phyloP scores from a whole-genome alignment of 1,284 basidiomycete species.

The Cryptococcus jaspeensis region DNA sequence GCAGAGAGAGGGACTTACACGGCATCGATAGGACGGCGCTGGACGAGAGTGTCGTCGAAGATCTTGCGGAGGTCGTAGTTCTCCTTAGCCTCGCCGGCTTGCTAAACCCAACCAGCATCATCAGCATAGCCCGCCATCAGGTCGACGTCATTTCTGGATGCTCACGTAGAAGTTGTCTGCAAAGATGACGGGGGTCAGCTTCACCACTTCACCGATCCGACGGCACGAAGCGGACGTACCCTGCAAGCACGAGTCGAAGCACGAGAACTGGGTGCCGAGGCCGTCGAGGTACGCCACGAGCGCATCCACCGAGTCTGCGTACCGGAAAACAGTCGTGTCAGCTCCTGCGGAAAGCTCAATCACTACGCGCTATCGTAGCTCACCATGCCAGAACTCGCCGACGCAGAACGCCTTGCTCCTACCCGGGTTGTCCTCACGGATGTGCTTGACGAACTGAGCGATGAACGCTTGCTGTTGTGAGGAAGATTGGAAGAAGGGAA shows the following conservation, averaged over 20 bases:
- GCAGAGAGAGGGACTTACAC: conserved; percentile 49
- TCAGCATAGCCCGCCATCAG: neutral
- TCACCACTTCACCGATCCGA: neutral
- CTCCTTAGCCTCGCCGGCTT: conserved; percentile 55
- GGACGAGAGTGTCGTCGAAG: conserved; percentile 59
- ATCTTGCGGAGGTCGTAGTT: conserved; percentile 58
- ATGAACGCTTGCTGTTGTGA: conserved; percentile 53
- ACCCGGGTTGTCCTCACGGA: conserved; percentile 52
- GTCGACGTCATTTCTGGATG: neutral
- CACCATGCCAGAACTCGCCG: conserved; percentile 58
- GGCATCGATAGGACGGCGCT: conserved; percentile 58
- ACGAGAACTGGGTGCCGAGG: conserved; percentile 57
- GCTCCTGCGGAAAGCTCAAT: too few relatives aligned
- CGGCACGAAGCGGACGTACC: conserved; percentile 16
- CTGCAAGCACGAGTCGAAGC: conserved; percentile 61
- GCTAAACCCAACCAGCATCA: conserved; percentile 11
- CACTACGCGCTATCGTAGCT: neutral
- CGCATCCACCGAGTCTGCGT: conserved; percentile 47
- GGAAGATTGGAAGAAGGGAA: neutral
- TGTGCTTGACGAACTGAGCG: conserved; percentile 57
- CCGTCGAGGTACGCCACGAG: conserved; percentile 46
- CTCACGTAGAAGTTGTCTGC: conserved; percentile 56
- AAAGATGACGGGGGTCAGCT: neutral
- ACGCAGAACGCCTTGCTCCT: conserved; percentile 55
- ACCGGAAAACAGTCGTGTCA: neutral